phyloP scores from a whole-genome alignment of 1,284 basidiomycete genomes.

The Ustilago cynodontis region DNA sequence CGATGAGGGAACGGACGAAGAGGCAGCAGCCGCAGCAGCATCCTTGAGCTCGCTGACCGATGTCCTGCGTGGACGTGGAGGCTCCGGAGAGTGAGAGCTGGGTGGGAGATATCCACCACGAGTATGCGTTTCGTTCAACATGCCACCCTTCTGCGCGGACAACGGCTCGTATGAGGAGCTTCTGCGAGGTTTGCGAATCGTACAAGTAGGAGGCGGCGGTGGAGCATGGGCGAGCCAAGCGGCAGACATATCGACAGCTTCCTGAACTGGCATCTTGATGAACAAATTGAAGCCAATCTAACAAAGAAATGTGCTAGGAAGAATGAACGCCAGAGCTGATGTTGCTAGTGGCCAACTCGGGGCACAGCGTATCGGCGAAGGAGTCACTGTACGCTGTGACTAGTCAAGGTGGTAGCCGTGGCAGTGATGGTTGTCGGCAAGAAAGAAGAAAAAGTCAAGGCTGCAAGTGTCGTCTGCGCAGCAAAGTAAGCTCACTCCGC shows the following conservation, averaged over 20 bases:
- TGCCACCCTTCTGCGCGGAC: constrained; percentile 18
- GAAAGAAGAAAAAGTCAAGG: constrained; percentile 2
- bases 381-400: constrained; percentile 1
- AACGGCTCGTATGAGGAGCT: constrained; percentile 50
- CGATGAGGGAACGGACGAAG: constrained; percentile 24
- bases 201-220: constrained; percentile 46
- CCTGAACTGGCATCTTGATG: constrained; percentile 38
- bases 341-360: not conserved
- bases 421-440: not conserved
- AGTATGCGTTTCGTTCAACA: constrained; percentile 42
- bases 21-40: constrained; percentile 16
- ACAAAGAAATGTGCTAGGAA: not conserved
- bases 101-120: constrained; percentile 55
- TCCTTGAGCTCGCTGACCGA: constrained; percentile 33
- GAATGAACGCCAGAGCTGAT: constrained; percentile 9
- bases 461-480: not conserved
- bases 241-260: constrained; percentile 45
- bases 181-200: constrained; percentile 38
- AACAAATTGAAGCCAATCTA: not conserved
- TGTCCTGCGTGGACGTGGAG: constrained; percentile 26
- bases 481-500: not conserved
- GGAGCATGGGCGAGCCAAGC: constrained; percentile 61
- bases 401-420: not conserved
- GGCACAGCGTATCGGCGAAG: constrained; percentile 10
- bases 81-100: constrained; percentile 57